Evolutionary conservation across 1,284 basidiomycete genomes (phyloP), one percentile per base, ranked within the genome.

Genomic region (Ganoderma multipileum): DNA sequence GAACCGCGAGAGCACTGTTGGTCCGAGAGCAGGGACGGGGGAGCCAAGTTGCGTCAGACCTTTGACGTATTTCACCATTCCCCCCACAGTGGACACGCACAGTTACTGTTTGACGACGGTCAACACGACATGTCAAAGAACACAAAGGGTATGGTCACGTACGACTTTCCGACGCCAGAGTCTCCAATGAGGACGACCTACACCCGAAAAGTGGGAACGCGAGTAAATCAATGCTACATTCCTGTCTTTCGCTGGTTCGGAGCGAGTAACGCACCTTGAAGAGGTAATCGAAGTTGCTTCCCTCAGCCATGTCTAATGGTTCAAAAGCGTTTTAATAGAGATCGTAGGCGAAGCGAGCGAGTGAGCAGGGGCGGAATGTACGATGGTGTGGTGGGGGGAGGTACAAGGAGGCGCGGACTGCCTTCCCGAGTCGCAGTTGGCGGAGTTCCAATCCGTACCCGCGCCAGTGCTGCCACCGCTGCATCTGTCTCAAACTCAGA

Each of bases 161-260:
- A 94, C 92, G 92, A 98, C 89, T 99, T 99, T 81, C 97, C 97
- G 80, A 99, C 97, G 76, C 97, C 98, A 74, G 96, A 98, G 84
- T 99, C 97, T 79, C 98, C 97, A 86, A 99, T 99, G 75, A 99
- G 90, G 74, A 99, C 97, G 75, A 97, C 94, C 95, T 97, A 57
- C 64, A 59, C 55, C 60, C 50, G n/a, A 28, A 39, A 52, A 30
- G 26, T n/a, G 44, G 61, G 61, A 42, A 50, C 67, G 71, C 33
- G 20, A 18, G 61, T 39, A 66, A 64, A 64, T 65, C 68, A 68
- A 67, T 59, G 59, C 47, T 18, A 64, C 44, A 50, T 39, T 33
- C 62, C 52, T 69, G 66, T 38, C 7, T 18, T 41, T 20, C 41
- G 55, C 61, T 59, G 42, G 44, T 44, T 57, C 28, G 33, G 42